A percentile compares a stretch with the other conserved stretches of the same genome.
These are phyloP conservation scores for Corylus avellana DNA, from an alignment of 306 rosid genomes.

Conservation along the genomic window DNA sequence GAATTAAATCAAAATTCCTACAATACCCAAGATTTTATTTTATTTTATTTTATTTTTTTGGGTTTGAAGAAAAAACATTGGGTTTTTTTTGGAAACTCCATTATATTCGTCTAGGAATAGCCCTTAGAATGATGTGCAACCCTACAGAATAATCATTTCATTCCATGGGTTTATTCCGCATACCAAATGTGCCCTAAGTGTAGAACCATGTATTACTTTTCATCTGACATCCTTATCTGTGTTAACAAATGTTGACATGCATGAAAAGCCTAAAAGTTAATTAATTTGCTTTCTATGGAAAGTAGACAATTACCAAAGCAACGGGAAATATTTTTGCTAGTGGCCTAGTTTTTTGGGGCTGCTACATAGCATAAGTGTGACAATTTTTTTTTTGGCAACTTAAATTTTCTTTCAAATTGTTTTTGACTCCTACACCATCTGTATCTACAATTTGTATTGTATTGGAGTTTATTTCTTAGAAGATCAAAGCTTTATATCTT, in stretches of 20 bases:
- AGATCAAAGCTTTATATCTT: conserved; percentile 23
- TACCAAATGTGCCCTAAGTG: background rate
- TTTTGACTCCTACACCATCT: background rate
- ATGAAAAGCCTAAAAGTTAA: background rate
- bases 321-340: background rate
- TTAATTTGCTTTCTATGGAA: background rate
- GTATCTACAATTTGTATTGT: background rate
- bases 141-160: too few relatives aligned
- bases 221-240: background rate
- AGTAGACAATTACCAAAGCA: background rate
- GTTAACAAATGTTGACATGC: background rate
- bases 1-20: too few relatives aligned
- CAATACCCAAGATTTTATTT: too few relatives aligned
- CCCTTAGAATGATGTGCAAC: too few relatives aligned
- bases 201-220: background rate
- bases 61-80: too few relatives aligned
- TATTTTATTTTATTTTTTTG: too few relatives aligned
- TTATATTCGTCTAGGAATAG: too few relatives aligned
- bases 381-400: background rate
- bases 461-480: conserved; percentile 2
- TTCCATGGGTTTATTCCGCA: too few relatives aligned
- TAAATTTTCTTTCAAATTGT: background rate
- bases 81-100: too few relatives aligned
- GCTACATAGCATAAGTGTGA: background rate
- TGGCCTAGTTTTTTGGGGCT: background rate